Evolutionary conservation across 495 filamentous ascomycete species (phyloP).

Genomic region (Penicillium cosmopolitanum): DNA sequence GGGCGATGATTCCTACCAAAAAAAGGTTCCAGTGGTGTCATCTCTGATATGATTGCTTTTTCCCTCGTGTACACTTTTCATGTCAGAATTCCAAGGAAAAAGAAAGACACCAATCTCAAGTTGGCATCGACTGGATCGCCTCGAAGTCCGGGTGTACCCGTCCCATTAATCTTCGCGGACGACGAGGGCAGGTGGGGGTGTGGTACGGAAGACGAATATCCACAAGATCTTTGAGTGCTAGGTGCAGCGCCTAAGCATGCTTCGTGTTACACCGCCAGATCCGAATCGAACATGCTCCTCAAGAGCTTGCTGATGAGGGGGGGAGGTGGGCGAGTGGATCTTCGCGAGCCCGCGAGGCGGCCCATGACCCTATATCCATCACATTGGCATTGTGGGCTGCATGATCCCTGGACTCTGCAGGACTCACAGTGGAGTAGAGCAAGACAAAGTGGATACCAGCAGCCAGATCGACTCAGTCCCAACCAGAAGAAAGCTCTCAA

Average conservation of each 20-base stretch:
- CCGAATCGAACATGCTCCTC: conserved; percentile 18
- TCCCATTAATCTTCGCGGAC: conserved; percentile 3
- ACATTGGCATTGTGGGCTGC: conserved; percentile 27
- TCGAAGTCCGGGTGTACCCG: conserved; percentile 16
- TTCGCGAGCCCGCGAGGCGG: not conserved
- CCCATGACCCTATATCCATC: conserved; percentile 22
- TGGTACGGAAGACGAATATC: conserved; percentile 17
- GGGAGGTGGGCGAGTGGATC: conserved; percentile 9
- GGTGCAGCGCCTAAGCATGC: conserved; percentile 18
- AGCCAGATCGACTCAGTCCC: conserved; percentile 13
- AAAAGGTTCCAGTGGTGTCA: conserved; percentile 8
- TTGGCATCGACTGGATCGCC: conserved; percentile 5
- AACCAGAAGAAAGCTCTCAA: not conserved
- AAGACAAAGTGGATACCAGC: conserved; percentile 6
- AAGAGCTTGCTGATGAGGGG: not conserved
- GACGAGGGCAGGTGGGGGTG: conserved; percentile 8
- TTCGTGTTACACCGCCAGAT: conserved; percentile 38
- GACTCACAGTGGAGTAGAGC: conserved; percentile 10
- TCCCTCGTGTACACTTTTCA: conserved; percentile 6
- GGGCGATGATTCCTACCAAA: conserved; percentile 12
- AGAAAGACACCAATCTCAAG: not conserved
- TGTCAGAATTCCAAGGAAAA: not conserved
- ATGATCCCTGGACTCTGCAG: conserved; percentile 19
- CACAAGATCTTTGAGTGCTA: conserved; percentile 18
- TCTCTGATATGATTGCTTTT: conserved; percentile 20